phyloP scores from a whole-genome alignment of 805 yeast genomes.

The Myxozyma mucilagina region DNA sequence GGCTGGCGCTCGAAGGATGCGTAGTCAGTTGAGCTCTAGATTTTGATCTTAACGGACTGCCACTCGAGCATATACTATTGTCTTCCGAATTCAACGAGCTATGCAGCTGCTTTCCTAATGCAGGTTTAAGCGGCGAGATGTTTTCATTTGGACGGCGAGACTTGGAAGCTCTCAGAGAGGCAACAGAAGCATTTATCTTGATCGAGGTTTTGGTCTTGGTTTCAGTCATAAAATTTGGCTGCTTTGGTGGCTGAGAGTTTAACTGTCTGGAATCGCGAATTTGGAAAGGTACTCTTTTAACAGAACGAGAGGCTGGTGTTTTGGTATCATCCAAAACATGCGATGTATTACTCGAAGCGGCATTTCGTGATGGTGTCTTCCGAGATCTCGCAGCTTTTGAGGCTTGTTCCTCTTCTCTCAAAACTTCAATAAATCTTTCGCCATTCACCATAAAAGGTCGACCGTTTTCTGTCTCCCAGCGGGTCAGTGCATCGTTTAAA shows the following conservation, averaged over 20 bases:
- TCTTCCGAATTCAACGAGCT: background rate
- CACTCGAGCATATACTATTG: conserved; percentile 11
- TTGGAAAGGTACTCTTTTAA: conserved; percentile 16
- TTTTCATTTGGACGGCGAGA: conserved; percentile 2
- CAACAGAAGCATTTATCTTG: background rate
- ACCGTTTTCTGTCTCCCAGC: conserved; percentile 47
- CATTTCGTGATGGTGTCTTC: conserved; percentile 20
- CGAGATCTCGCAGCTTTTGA: conserved; percentile 11
- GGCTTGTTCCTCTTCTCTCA: conserved; percentile 37
- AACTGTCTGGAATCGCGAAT: conserved; percentile 2
- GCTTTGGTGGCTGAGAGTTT: conserved; percentile 15
- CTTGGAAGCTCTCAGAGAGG: background rate
- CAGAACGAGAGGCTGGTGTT: conserved; percentile 8
- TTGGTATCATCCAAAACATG: background rate
- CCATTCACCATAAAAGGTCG: conserved; percentile 48
- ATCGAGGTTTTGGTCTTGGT: background rate
- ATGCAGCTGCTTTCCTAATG: background rate
- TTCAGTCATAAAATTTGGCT: conserved; percentile 23
- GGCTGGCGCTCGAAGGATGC: background rate
- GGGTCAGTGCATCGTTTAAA: conserved; percentile 50
- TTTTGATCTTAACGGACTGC: conserved; percentile 17
- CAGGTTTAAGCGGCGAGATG: conserved; percentile 2
- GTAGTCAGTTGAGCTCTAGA: background rate
- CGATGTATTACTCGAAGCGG: background rate
- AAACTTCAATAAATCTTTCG: conserved; percentile 47